Evolutionary conservation across 768 basidiomycete genomes (phyloP).

Genomic region (Leccinum barrowsii): DNA sequence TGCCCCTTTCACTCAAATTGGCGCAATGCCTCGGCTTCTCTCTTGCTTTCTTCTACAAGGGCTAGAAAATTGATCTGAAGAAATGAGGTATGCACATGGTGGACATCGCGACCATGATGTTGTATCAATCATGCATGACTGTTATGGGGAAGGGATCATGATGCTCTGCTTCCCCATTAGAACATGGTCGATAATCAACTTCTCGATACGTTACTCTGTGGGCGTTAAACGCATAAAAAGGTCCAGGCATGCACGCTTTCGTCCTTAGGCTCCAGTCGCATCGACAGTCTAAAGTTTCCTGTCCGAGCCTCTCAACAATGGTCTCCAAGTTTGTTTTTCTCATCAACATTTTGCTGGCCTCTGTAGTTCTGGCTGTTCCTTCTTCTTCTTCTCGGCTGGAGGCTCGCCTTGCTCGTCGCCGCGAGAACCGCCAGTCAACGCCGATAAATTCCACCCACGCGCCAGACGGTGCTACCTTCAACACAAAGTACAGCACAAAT

Average conservation of each 20-base stretch:
- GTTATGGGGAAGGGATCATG: too few species aligned
- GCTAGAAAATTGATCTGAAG: too few species aligned
- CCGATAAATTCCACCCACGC: neutral
- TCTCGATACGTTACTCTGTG: neutral
- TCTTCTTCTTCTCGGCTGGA: conserved; percentile 1
- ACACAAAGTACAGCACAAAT: conserved; percentile 15
- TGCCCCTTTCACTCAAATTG: too few species aligned
- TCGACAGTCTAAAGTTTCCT: neutral
- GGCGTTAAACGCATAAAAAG: neutral
- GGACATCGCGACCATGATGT: neutral
- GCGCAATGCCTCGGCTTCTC: too few species aligned
- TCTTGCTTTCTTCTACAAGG: too few species aligned
- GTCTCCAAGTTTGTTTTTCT: conserved; percentile 16
- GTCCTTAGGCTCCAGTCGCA: neutral
- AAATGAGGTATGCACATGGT: too few species aligned
- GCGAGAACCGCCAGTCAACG: conserved; percentile 11
- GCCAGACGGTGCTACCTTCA: neutral
- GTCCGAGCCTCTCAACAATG: conserved; percentile 8
- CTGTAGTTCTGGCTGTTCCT: conserved; percentile 9
- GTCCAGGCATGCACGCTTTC: neutral
- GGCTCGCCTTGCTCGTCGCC: conserved; percentile 16
- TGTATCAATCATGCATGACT: neutral
- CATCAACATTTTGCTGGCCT: conserved; percentile 17
- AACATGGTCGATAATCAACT: neutral
- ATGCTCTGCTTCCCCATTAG: neutral